Conservation (phyloP, 371 early-diverging fungal species). For the Mucor plumbeus region DNA sequence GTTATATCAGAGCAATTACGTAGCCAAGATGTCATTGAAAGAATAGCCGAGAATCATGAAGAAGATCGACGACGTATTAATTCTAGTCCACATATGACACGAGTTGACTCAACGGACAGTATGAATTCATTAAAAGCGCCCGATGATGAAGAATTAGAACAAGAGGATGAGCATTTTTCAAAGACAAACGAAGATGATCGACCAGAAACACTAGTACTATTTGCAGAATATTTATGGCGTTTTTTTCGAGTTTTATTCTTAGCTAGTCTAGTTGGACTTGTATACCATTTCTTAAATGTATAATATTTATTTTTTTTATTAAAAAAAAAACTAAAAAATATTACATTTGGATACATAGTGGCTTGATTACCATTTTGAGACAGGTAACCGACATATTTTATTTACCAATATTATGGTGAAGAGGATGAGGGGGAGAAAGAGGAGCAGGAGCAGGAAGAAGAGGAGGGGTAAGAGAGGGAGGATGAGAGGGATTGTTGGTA, state of each 20-base stretch:
- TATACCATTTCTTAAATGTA: constrained; percentile 35
- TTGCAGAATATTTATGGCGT: constrained; percentile 51
- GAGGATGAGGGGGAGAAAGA: not conserved
- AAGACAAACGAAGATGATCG: not conserved
- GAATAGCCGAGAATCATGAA: constrained; percentile 43
- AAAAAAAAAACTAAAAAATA: not conserved
- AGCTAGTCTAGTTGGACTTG: constrained; percentile 45
- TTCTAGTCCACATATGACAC: constrained; percentile 8
- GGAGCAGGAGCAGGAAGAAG: constrained; percentile 6
- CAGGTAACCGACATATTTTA: constrained; percentile 3
- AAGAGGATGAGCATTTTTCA: not conserved
- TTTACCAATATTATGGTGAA: not conserved
- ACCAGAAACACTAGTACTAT: constrained; percentile 16
- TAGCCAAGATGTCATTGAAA: constrained; percentile 53
- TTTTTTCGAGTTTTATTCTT: constrained; percentile 45
- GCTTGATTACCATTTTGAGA: constrained; percentile 19
- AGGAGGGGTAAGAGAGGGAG: not conserved
- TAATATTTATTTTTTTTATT: constrained; percentile 17
- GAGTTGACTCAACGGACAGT: constrained; percentile 16
- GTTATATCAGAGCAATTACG: constrained; percentile 49
- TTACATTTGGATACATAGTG: constrained; percentile 1
- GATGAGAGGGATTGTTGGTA: not conserved
- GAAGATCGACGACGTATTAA: constrained; percentile 21
- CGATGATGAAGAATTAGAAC: constrained; percentile 11
- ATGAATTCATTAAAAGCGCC: constrained; percentile 17